Percentiles rank a stretch among this genome's conserved stretches.
These are phyloP conservation scores for Diaporthe capsici DNA, from an alignment of 2,329 filamentous ascomycete genomes.

Conservation along the genomic window DNA sequence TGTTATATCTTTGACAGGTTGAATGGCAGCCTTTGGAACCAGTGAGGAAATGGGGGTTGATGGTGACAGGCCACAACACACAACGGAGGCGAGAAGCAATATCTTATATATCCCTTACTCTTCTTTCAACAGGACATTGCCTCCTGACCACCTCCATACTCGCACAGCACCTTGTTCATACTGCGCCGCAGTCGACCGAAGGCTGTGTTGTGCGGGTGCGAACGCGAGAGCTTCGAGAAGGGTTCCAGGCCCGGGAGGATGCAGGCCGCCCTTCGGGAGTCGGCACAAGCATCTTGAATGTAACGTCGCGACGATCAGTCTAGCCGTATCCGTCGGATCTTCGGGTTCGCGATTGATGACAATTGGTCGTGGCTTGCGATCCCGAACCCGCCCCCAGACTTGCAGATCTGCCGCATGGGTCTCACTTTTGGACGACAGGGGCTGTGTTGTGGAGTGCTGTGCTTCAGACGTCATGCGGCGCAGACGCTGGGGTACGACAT, in stretches of 20 bases:
- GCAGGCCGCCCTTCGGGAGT: neutral
- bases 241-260: neutral
- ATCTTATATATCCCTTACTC: neutral
- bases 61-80: neutral
- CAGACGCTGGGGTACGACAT: neutral
- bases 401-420: conserved; percentile 16
- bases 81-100: neutral
- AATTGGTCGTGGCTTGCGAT: conserved; percentile 18
- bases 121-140: neutral
- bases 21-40: neutral
- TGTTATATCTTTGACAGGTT: neutral
- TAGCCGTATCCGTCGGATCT: neutral
- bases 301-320: neutral
- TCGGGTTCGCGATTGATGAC: conserved; percentile 29
- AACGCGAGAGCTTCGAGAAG: conserved; percentile 5
- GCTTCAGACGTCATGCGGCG: conserved; percentile 1
- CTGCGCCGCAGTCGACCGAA: conserved; percentile 9
- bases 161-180: neutral
- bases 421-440: conserved; percentile 2
- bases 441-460: neutral
- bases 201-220: conserved; percentile 27
- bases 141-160: neutral
- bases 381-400: conserved; percentile 9
- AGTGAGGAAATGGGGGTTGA: neutral
- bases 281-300: conserved; percentile 8